Conservation (phyloP, 495 filamentous ascomycete species). For the Xylaria acuta region DNA sequence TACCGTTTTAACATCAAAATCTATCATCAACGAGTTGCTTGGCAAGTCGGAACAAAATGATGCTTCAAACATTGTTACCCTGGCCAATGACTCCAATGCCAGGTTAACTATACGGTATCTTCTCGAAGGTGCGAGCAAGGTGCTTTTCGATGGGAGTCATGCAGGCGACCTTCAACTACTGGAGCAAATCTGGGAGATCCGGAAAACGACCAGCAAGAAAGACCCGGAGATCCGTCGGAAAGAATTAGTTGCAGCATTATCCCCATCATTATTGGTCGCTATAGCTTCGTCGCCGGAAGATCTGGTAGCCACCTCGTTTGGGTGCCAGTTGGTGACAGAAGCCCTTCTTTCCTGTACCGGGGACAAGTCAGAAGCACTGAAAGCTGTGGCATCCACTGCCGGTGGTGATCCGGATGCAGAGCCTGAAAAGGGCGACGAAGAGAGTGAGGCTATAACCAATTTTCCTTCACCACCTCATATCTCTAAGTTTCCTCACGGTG, state of each 20-base stretch:
- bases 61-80: constrained; percentile 65
- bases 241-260: constrained; percentile 75
- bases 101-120: constrained; percentile 84
- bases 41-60: constrained; percentile 67
- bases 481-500: constrained; percentile 65
- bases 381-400: constrained; percentile 73
- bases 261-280: constrained; percentile 69
- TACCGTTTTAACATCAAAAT: constrained; percentile 83
- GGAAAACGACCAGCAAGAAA: constrained; percentile 88
- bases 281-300: constrained; percentile 70
- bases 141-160: constrained; percentile 67
- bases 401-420: constrained; percentile 60
- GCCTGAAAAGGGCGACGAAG: constrained; percentile 50
- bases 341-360: constrained; percentile 77
- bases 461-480: constrained; percentile 50
- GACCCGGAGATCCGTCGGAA: constrained; percentile 73
- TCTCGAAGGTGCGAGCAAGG: constrained; percentile 73
- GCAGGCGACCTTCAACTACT: constrained; percentile 68
- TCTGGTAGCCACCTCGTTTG: constrained; percentile 76
- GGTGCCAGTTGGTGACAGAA: constrained; percentile 84
- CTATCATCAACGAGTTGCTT: constrained; percentile 82
- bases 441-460: constrained; percentile 1
- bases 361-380: constrained; percentile 71
- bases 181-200: constrained; percentile 74
- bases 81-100: constrained; percentile 72